phyloP scores from a whole-genome alignment of 2,329 filamentous ascomycete genomes.

The Fusarium buharicum region DNA sequence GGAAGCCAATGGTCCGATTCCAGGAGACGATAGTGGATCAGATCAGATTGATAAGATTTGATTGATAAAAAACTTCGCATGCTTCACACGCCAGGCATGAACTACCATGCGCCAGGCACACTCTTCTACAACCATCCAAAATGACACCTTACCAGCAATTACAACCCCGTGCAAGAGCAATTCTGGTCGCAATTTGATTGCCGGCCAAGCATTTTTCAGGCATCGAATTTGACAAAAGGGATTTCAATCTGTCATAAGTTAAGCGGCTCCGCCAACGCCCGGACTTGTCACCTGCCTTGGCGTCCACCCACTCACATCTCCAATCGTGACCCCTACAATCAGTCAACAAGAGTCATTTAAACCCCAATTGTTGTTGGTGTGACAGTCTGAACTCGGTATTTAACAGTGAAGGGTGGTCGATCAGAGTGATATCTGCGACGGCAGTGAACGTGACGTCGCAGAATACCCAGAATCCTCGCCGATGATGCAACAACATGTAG shows the following conservation, averaged over 20 bases:
- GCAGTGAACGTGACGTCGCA: conserved; percentile 21
- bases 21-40: conserved; percentile 50
- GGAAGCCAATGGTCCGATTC: conserved; percentile 49
- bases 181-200: conserved; percentile 28
- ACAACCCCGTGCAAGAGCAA: conserved; percentile 15
- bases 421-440: not conserved
- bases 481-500: conserved; percentile 18
- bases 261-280: conserved; percentile 23
- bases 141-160: conserved; percentile 19
- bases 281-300: conserved; percentile 3
- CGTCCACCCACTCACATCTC: conserved; percentile 7
- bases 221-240: conserved; percentile 13
- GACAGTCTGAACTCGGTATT: conserved; percentile 6
- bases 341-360: conserved; percentile 6
- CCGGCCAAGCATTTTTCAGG: conserved; percentile 12
- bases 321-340: conserved; percentile 4
- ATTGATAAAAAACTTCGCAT: conserved; percentile 55
- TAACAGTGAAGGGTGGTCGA: conserved; percentile 4
- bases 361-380: conserved; percentile 4
- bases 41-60: conserved; percentile 63
- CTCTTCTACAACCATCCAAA: conserved; percentile 1
- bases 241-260: conserved; percentile 29
- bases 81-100: conserved; percentile 38
- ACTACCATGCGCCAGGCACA: conserved; percentile 29
- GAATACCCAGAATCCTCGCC: conserved; percentile 6